Evolutionary conservation across 805 yeast genomes (phyloP).

Genomic region (Monosporozyma solicola): DNA sequence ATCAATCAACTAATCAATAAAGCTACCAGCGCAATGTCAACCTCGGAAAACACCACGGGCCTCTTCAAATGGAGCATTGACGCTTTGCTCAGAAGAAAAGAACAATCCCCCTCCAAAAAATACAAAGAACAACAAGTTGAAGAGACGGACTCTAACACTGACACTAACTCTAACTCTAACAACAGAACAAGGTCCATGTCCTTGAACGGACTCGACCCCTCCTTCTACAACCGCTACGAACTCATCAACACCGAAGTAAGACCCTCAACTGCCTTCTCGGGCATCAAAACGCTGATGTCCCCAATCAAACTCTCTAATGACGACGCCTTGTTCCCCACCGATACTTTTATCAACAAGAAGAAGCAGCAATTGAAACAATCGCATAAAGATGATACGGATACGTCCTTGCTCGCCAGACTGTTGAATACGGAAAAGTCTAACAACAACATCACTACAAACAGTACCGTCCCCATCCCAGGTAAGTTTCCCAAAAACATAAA

Average conservation of each 20-base stretch:
- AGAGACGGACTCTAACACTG: background rate
- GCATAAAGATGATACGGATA: background rate
- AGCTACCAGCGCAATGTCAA: background rate
- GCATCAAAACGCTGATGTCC: slow-evolving; percentile 6
- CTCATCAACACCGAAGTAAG: slow-evolving; percentile 9
- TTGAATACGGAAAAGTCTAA: background rate
- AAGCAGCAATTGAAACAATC: background rate
- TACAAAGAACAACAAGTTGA: slow-evolving; percentile 7
- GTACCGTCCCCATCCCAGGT: slow-evolving; percentile 18
- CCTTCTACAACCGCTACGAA: slow-evolving; percentile 7
- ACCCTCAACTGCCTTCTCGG: slow-evolving; percentile 10
- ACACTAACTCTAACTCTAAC: too few relatives aligned
- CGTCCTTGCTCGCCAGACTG: background rate
- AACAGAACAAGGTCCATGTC: slow-evolving; percentile 18
- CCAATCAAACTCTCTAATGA: slow-evolving; percentile 11
- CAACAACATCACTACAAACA: background rate
- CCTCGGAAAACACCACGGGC: background rate
- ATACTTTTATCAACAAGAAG: background rate
- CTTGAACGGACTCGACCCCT: slow-evolving; percentile 16
- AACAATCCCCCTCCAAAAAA: slow-evolving; percentile 23
- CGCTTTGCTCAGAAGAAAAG: slow-evolving; percentile 22
- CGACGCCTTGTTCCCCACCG: background rate
- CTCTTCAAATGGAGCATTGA: slow-evolving; percentile 25
- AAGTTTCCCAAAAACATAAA: slow-evolving; percentile 17
- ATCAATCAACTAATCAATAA: too few relatives aligned